Conservation (phyloP, 2,329 filamentous ascomycete genomes). For the Monilinia vaccinii-corymbosi region DNA sequence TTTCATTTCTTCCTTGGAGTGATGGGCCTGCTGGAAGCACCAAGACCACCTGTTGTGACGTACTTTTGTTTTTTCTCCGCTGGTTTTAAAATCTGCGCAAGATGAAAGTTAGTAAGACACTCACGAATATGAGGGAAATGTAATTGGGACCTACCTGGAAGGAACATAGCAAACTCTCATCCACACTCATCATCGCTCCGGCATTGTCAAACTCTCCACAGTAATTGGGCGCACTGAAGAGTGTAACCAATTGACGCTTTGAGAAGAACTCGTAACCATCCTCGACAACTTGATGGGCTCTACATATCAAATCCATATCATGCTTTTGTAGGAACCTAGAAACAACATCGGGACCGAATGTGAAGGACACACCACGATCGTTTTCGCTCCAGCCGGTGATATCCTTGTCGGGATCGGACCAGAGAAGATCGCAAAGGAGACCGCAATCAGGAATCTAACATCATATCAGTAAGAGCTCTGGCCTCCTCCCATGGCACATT, state of each 20-base stretch:
- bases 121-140: not conserved
- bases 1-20: constrained; percentile 58
- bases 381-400: constrained; percentile 99
- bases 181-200: constrained; percentile 99
- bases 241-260: constrained; percentile 90
- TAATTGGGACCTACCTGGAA: constrained; percentile 64
- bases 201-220: constrained; percentile 99
- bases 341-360: constrained; percentile 94
- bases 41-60: constrained; percentile 66
- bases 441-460: constrained; percentile 91
- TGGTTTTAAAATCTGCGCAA: constrained; percentile 84
- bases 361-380: constrained; percentile 96
- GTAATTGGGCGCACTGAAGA: constrained; percentile 98
- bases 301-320: constrained; percentile 99
- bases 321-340: constrained; percentile 97
- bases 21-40: constrained; percentile 49
- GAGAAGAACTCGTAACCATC: constrained; percentile 99
- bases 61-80: constrained; percentile 99
- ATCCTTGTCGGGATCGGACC: constrained; percentile 98
- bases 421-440: constrained; percentile 91
- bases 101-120: constrained; percentile 14
- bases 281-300: constrained; percentile 96
- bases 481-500: constrained; percentile 24
- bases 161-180: constrained; percentile 95
- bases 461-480: constrained; percentile 29